A percentile compares a stretch with the other conserved stretches of the same genome.
Evolutionary conservation across 108 stramenopile genomes (phyloP).

Genomic region (Skeletonema menzelii): DNA sequence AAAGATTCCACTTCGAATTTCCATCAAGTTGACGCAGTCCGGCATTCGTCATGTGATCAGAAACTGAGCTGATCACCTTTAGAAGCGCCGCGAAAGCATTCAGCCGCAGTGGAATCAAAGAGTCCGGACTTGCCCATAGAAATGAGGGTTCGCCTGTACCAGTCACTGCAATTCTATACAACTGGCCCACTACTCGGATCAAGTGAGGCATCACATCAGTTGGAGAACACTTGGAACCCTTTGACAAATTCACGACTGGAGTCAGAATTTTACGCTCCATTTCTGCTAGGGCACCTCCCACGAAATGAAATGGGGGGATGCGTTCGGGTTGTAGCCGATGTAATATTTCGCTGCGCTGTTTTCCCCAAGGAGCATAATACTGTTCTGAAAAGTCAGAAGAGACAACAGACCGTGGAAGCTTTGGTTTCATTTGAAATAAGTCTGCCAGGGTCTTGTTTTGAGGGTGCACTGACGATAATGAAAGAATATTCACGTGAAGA

Average conservation of each 20-base stretch:
- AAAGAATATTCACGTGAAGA: conserved; percentile 50
- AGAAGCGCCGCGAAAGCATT: conserved; percentile 82
- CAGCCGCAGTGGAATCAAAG: conserved; percentile 68
- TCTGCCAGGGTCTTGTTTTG: conserved; percentile 67
- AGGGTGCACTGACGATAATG: conserved; percentile 80
- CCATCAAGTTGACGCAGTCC: conserved; percentile 78
- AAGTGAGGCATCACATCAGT: conserved; percentile 58
- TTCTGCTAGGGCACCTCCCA: conserved; percentile 46
- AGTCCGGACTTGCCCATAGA: conserved; percentile 81
- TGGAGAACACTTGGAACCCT: conserved; percentile 62
- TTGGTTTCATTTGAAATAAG: conserved; percentile 44
- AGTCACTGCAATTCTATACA: conserved; percentile 61
- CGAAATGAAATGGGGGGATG: conserved; percentile 56
- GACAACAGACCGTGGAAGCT: conserved; percentile 32
- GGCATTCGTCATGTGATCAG: conserved; percentile 62
- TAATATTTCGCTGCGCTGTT: conserved; percentile 43
- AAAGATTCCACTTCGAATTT: conserved; percentile 60
- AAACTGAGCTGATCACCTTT: conserved; percentile 63
- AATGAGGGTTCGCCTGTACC: conserved; percentile 73
- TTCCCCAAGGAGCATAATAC: conserved; percentile 47
- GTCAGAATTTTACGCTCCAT: conserved; percentile 25
- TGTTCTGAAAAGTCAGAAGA: conserved; percentile 45
- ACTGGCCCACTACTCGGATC: conserved; percentile 53
- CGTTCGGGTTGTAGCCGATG: conserved; percentile 44
- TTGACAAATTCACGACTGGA: conserved; percentile 55